These are phyloP conservation scores for Kwoniella dejecticola DNA, from an alignment of 768 basidiomycete genomes.

Conservation along the genomic window DNA sequence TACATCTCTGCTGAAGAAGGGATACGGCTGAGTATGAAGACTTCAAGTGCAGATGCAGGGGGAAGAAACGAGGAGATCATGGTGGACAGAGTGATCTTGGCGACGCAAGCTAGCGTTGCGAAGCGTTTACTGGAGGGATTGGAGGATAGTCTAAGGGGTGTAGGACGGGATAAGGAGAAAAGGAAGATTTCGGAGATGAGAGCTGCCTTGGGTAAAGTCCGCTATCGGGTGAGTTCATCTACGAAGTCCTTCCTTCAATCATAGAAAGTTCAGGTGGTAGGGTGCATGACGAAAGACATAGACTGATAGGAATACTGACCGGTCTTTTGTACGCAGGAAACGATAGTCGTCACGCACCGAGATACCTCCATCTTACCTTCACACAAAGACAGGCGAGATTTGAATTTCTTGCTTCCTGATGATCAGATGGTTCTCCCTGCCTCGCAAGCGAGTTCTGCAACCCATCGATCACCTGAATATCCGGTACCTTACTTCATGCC, in stretches of 20 bases:
- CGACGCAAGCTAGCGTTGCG: constrained; percentile 73
- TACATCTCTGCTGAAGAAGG: constrained; percentile 11
- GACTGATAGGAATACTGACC: not conserved
- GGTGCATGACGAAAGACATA: no score
- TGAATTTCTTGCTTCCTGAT: constrained; percentile 63
- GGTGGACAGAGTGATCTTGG: constrained; percentile 71
- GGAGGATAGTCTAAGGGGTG: constrained; percentile 16
- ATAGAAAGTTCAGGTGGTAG: no score
- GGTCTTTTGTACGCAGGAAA: constrained; percentile 6
- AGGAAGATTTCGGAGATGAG: constrained; percentile 26
- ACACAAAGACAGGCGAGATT: constrained; percentile 63
- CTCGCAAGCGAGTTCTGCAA: constrained; percentile 23
- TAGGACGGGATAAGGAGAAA: constrained; percentile 11
- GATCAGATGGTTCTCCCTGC: constrained; percentile 17
- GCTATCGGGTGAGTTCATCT: constrained; percentile 50
- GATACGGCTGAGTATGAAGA: constrained; percentile 8
- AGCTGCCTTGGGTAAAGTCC: constrained; percentile 59
- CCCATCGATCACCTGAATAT: not conserved
- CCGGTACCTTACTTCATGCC: constrained; percentile 35
- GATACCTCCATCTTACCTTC: constrained; percentile 65
- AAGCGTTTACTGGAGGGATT: constrained; percentile 60
- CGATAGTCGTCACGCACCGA: constrained; percentile 67
- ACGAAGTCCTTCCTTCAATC: not conserved
- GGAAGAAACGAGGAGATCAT: constrained; percentile 17
- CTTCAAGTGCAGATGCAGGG: not conserved